A percentile compares a stretch with the other conserved stretches of the same genome.
phyloP scores from a whole-genome alignment of 495 filamentous ascomycete genomes.

The Podospora sp. region DNA sequence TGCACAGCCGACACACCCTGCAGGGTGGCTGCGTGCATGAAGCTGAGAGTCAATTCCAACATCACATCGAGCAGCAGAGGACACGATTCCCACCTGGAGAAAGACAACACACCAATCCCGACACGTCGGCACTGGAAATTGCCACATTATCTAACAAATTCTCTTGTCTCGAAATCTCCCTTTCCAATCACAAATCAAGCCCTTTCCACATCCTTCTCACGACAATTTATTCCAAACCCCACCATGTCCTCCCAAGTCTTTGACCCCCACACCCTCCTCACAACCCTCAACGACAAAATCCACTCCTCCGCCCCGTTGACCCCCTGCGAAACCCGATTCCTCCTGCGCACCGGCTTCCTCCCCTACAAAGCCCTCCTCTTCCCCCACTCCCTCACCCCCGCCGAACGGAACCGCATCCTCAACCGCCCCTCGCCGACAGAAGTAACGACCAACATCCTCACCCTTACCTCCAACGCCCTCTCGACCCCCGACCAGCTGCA shows the following conservation, averaged over 20 bases:
- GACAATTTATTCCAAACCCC: no score
- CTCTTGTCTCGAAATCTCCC: no score
- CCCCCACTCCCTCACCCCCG: not conserved
- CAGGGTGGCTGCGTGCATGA: no score
- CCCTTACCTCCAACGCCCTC: not conserved
- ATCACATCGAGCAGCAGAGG: no score
- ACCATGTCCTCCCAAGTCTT: not conserved
- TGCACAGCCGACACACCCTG: no score
- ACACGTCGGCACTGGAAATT: no score
- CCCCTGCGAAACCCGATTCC: not conserved
- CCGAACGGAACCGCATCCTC: not conserved
- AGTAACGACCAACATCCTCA: not conserved
- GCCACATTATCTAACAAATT: no score
- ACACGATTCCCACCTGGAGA: no score
- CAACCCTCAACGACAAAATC: not conserved
- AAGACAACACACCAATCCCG: no score
- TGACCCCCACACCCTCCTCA: not conserved
- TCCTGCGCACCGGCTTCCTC: slow-evolving; percentile 5
- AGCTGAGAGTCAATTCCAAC: no score
- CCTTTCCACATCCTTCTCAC: no score
- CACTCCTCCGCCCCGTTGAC: not conserved
- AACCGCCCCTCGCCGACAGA: not conserved
- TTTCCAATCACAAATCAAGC: no score
- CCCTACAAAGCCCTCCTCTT: slow-evolving; percentile 3
- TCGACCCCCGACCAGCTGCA: not conserved